Conservation (phyloP, 441 rosid genomes). For the Euphorbia celastroides region DNA sequence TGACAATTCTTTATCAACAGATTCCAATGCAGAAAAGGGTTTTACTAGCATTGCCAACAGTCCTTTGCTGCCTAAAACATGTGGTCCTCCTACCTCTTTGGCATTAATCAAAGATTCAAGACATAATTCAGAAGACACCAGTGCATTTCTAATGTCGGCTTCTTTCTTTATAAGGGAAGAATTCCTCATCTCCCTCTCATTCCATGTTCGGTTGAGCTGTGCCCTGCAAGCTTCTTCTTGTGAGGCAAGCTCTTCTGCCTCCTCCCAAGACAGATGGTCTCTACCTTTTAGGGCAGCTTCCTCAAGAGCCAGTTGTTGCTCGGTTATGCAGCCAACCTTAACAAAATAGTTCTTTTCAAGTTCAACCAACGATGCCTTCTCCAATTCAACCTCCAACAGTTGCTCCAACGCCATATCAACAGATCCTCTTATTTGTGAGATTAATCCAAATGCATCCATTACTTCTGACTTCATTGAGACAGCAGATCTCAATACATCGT, state of each 20-base stretch:
- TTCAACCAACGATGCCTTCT: conserved; percentile 75
- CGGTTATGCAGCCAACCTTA: conserved; percentile 84
- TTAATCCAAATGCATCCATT: conserved; percentile 85
- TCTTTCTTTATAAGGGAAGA: conserved; percentile 67
- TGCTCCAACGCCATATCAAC: conserved; percentile 81
- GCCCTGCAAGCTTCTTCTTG: conserved; percentile 98
- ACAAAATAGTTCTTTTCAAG: conserved; percentile 83
- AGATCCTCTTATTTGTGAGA: conserved; percentile 83
- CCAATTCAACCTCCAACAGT: conserved; percentile 75
- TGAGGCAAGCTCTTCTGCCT: conserved; percentile 97
- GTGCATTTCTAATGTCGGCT: conserved; percentile 56
- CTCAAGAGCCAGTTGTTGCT: conserved; percentile 85
- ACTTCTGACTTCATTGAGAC: conserved; percentile 72
- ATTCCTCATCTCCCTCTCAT: conserved; percentile 66
- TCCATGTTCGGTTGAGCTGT: conserved; percentile 85
- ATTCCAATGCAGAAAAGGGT: conserved; percentile 77
- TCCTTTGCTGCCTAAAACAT: conserved; percentile 54
- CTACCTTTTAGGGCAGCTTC: conserved; percentile 86
- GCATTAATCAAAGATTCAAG: conserved; percentile 55
- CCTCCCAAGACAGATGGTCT: conserved; percentile 99
- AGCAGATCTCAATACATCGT: conserved; percentile 66
- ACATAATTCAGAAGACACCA: conserved; percentile 56
- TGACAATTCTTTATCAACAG: conserved; percentile 51
- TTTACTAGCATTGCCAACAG: conserved; percentile 50
- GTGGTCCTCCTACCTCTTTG: conserved; percentile 48